A percentile compares a stretch with the other conserved stretches of the same genome.
These are phyloP conservation scores for Candida montana DNA, from an alignment of 805 yeast species.

Conservation along the genomic window DNA sequence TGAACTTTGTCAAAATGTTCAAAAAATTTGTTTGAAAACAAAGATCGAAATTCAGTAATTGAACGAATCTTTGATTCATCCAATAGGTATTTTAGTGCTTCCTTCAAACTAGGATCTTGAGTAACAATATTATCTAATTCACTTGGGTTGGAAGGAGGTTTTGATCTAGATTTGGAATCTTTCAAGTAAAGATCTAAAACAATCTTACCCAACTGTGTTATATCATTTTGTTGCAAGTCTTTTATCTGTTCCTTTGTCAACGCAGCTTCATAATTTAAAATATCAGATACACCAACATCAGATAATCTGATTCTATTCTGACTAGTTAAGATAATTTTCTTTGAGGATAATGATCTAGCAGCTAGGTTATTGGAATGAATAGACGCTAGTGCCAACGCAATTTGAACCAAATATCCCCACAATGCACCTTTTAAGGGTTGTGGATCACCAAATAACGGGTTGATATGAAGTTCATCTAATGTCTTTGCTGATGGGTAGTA, in stretches of 20 bases:
- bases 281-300: constrained; percentile 67
- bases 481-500: constrained; percentile 76
- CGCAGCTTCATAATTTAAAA: constrained; percentile 40
- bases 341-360: constrained; percentile 56
- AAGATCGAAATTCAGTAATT: constrained; percentile 30
- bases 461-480: constrained; percentile 61
- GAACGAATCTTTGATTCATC: constrained; percentile 24
- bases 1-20: constrained; percentile 45
- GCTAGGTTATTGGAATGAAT: constrained; percentile 63
- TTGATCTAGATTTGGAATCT: constrained; percentile 7
- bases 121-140: constrained; percentile 25
- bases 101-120: constrained; percentile 39
- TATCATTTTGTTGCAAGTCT: constrained; percentile 49
- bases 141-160: constrained; percentile 15
- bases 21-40: constrained; percentile 42
- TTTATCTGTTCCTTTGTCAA: constrained; percentile 12
- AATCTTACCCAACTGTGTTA: constrained; percentile 51
- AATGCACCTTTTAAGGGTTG: constrained; percentile 54
- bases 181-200: constrained; percentile 50
- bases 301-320: constrained; percentile 67
- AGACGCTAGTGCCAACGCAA: constrained; percentile 60
- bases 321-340: constrained; percentile 69
- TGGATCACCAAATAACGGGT: constrained; percentile 34
- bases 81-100: constrained; percentile 35
- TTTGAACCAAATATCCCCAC: constrained; percentile 75